Percentiles rank a stretch among this genome's conserved stretches.
Evolutionary conservation across 2,329 filamentous ascomycete genomes (phyloP).

Genomic region (Cordyceps farinosa): DNA sequence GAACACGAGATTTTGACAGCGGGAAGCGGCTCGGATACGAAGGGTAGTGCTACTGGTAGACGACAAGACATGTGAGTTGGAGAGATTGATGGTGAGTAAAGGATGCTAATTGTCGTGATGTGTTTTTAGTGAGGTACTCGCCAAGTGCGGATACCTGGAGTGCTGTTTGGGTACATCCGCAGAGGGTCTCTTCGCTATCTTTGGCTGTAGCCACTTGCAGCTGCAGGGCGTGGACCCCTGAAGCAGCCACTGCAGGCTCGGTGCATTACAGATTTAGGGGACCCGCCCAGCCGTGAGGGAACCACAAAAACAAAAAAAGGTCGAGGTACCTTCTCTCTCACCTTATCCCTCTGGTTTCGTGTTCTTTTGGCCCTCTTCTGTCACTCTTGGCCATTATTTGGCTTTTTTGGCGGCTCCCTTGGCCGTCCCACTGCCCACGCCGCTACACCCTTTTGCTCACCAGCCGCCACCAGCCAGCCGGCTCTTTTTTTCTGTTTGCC

Average conservation of each 20-base stretch:
- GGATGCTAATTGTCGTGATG: background rate
- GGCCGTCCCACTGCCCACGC: background rate
- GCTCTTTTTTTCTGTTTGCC: background rate
- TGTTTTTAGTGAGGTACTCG: no score
- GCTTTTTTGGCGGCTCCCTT: slow-evolving; percentile 7
- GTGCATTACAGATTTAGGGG: background rate
- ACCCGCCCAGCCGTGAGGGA: background rate
- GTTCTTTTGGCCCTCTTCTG: background rate
- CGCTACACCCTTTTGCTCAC: slow-evolving; percentile 6
- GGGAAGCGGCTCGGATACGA: background rate
- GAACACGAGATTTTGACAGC: slow-evolving; percentile 7
- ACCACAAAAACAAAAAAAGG: background rate
- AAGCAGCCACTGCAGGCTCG: background rate
- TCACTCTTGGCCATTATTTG: background rate
- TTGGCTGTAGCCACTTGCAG: no score
- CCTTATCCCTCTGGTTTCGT: background rate
- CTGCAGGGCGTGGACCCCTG: background rate
- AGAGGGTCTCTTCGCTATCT: background rate
- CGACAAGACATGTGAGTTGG: no score
- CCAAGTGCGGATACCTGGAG: no score
- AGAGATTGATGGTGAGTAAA: background rate
- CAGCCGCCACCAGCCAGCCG: background rate
- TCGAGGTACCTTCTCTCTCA: no score
- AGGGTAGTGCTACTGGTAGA: no score
- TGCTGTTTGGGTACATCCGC: background rate